Evolutionary conservation across 257 asterid species (phyloP).

Genomic region (Catharanthus roseus): DNA sequence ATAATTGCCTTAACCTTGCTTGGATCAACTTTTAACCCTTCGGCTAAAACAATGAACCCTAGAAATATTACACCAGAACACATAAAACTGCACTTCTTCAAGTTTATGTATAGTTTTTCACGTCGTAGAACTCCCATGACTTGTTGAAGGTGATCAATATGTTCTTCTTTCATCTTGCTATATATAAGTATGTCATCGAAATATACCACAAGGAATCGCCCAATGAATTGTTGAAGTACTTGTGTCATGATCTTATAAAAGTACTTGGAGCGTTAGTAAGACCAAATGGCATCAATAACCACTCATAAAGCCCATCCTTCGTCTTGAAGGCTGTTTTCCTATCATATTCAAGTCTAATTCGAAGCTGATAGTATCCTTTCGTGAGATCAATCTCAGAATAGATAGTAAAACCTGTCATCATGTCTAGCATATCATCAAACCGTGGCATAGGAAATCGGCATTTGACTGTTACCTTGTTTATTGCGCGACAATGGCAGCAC

Average conservation of each 20-base stretch:
- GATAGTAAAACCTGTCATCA: not conserved
- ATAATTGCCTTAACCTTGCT: not conserved
- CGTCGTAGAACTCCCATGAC: not conserved
- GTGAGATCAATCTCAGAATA: not conserved
- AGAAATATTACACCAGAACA: not conserved
- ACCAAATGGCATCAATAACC: not conserved
- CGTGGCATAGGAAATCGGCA: not conserved
- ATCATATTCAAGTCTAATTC: not conserved
- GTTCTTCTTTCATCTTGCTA: not conserved
- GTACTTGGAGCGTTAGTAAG: not conserved
- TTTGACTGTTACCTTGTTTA: not conserved
- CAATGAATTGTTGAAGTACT: not conserved
- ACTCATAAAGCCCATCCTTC: not conserved
- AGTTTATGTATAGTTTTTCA: not conserved
- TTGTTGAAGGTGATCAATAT: not conserved
- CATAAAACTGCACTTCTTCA: not conserved
- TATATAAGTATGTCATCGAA: not conserved
- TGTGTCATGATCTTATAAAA: not conserved
- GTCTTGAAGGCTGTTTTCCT: not conserved
- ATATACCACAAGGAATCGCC: not conserved
- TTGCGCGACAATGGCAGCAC: not conserved
- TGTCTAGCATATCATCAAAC: not conserved
- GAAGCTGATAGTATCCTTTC: too few relatives aligned
- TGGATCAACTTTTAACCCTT: not conserved
- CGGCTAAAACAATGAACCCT: not conserved